Evolutionary conservation across 2,329 filamentous ascomycete species (phyloP).

Genomic region (Penicillium verrucosum): DNA sequence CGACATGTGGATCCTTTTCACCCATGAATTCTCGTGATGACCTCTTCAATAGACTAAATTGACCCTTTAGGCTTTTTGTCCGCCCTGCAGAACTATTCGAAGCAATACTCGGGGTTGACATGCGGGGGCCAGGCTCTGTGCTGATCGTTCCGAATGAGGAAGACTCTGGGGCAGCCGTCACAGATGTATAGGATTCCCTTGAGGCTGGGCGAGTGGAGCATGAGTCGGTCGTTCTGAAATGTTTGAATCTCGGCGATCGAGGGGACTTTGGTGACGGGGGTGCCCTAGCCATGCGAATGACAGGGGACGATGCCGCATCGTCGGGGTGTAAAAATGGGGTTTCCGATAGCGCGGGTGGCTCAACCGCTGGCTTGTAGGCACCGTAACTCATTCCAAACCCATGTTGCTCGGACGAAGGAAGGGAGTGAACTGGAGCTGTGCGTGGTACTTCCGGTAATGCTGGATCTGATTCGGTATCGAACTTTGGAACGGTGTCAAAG

Average conservation of each 20-base stretch:
- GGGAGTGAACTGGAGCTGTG: conserved; percentile 23
- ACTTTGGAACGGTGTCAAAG: conserved; percentile 59
- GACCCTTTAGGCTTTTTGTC: conserved; percentile 36
- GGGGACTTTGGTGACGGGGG: conserved; percentile 70
- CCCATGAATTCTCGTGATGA: conserved; percentile 36
- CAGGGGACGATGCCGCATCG: conserved; percentile 62
- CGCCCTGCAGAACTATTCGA: conserved; percentile 40
- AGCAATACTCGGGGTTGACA: conserved; percentile 40
- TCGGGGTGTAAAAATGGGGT: conserved; percentile 52
- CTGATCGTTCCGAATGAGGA: conserved; percentile 40
- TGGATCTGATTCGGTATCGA: conserved; percentile 37
- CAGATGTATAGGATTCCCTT: conserved; percentile 38
- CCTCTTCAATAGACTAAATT: conserved; percentile 34
- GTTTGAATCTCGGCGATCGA: conserved; percentile 35
- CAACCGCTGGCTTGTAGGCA: conserved; percentile 54
- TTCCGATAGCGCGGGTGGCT: conserved; percentile 45
- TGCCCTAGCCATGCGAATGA: conserved; percentile 77
- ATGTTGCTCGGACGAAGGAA: conserved; percentile 33
- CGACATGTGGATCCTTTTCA: conserved; percentile 36
- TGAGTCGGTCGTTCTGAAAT: conserved; percentile 48
- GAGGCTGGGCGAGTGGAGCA: conserved; percentile 34
- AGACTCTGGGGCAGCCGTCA: conserved; percentile 33
- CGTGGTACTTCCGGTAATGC: conserved; percentile 24
- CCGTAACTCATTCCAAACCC: conserved; percentile 73
- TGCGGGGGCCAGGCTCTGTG: conserved; percentile 39